phyloP scores from a whole-genome alignment of 139 green algal species.

The Zygnema circumcarinatum region DNA sequence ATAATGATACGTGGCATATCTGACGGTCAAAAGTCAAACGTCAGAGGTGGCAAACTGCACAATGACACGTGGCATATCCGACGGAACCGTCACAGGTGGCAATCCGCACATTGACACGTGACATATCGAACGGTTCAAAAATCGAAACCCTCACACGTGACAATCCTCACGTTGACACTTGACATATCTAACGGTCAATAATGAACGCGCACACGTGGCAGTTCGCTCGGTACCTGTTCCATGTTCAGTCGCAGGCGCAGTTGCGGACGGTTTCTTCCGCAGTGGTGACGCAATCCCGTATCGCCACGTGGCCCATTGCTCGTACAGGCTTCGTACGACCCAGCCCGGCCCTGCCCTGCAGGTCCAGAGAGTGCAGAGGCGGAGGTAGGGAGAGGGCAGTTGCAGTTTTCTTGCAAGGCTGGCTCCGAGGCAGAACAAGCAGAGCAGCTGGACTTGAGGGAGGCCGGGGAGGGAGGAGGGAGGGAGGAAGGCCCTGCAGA shows the following conservation, averaged over 20 bases:
- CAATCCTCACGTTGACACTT: too few relatives aligned
- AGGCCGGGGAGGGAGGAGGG: background rate
- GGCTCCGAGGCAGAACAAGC: background rate
- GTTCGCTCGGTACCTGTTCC: background rate
- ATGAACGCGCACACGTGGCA: background rate
- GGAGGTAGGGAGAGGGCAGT: background rate
- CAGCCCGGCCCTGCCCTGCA: background rate
- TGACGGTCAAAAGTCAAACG: too few relatives aligned
- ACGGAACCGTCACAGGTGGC: too few relatives aligned
- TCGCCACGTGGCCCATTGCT: background rate
- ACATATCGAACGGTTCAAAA: too few relatives aligned
- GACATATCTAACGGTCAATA: too few relatives aligned
- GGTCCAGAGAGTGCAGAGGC: background rate
- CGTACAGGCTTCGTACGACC: background rate
- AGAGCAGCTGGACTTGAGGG: background rate
- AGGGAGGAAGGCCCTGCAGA: background rate
- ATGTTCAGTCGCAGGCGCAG: background rate
- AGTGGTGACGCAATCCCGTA: background rate
- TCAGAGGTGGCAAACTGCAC: too few relatives aligned
- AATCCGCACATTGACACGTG: too few relatives aligned
- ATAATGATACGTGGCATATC: too few relatives aligned
- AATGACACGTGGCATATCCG: too few relatives aligned
- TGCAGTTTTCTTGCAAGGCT: background rate
- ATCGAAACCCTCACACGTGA: too few relatives aligned
- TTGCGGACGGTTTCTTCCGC: constrained; percentile 1